A percentile compares a stretch with the other conserved stretches of the same genome.
These are phyloP conservation scores for Pluteus cervinus DNA, from an alignment of 768 basidiomycete species.

Conservation along the genomic window DNA sequence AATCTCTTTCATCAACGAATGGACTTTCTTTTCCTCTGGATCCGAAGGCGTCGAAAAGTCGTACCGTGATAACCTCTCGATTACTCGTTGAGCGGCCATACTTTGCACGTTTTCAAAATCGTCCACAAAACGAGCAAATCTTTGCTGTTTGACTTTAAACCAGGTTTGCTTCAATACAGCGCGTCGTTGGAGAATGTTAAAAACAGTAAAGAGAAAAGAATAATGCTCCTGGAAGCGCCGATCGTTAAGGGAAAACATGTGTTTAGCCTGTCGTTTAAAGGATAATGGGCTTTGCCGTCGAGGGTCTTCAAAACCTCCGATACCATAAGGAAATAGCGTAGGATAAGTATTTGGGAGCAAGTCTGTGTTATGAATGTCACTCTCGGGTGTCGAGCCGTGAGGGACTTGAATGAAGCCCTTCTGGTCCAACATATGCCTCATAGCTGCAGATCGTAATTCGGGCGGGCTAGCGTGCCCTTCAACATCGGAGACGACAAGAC, in stretches of 20 bases:
- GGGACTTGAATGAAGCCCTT: no score
- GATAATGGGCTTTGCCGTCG: slow-evolving; percentile 13
- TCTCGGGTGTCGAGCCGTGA: neutral
- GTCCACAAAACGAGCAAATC: no score
- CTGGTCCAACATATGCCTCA: slow-evolving; percentile 23
- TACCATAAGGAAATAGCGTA: neutral
- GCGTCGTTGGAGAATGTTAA: slow-evolving; percentile 34
- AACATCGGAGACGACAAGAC: slow-evolving; percentile 26
- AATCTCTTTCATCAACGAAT: no score
- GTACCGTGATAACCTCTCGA: no score
- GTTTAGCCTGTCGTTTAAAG: slow-evolving; percentile 26
- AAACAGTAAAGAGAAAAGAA: slow-evolving; percentile 34
- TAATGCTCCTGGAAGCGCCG: slow-evolving; percentile 28
- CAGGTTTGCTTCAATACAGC: slow-evolving; percentile 22
- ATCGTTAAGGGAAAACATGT: slow-evolving; percentile 25
- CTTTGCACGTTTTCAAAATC: no score
- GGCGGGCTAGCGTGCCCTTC: slow-evolving; percentile 16
- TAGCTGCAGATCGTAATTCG: slow-evolving; percentile 25
- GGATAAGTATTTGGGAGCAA: slow-evolving; percentile 1
- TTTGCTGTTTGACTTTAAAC: slow-evolving; percentile 19
- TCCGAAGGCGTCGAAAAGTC: no score
- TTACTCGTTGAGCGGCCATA: no score
- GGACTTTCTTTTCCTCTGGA: no score
- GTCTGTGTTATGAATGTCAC: neutral
- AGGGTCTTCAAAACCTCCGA: neutral